These are phyloP conservation scores for Vigna nakashimae DNA, from an alignment of 306 rosid species.

Conservation along the genomic window DNA sequence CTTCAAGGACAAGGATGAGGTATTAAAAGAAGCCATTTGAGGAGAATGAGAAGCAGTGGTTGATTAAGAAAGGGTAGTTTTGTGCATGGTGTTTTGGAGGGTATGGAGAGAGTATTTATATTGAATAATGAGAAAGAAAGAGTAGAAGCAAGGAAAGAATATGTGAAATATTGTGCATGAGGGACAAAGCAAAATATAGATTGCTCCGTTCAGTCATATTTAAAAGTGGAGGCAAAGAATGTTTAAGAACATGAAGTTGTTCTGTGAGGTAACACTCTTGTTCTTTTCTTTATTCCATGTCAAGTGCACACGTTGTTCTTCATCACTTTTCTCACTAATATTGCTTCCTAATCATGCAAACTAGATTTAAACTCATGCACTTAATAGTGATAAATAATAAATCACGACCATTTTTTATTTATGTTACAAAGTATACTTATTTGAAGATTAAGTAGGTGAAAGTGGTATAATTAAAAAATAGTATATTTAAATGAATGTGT, in stretches of 20 bases:
- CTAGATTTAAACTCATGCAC: too few relatives aligned
- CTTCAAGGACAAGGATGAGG: constrained; percentile 52
- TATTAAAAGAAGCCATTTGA: constrained; percentile 64
- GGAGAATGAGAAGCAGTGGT: background rate
- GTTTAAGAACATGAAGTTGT: constrained; percentile 46
- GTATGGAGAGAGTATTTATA: constrained; percentile 48
- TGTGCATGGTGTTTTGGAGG: constrained; percentile 20
- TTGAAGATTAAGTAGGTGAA: too few relatives aligned
- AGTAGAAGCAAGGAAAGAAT: constrained; percentile 74
- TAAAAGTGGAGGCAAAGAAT: constrained; percentile 61
- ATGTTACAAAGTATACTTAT: too few relatives aligned
- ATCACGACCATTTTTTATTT: too few relatives aligned
- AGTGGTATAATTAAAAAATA: too few relatives aligned
- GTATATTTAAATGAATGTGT: too few relatives aligned
- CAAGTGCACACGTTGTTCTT: constrained; percentile 36
- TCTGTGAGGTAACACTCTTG: constrained; percentile 32
- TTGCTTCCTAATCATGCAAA: constrained; percentile 1
- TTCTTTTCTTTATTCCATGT: constrained; percentile 65
- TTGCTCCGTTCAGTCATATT: constrained; percentile 24
- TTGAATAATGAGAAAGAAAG: constrained; percentile 45
- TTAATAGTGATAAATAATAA: too few relatives aligned
- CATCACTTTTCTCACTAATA: background rate
- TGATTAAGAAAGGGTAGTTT: constrained; percentile 33
- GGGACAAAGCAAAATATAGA: constrained; percentile 42
- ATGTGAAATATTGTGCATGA: constrained; percentile 40